These are phyloP conservation scores for Botrytis fragariae DNA, from an alignment of 2,329 filamentous ascomycete species.

Conservation along the genomic window DNA sequence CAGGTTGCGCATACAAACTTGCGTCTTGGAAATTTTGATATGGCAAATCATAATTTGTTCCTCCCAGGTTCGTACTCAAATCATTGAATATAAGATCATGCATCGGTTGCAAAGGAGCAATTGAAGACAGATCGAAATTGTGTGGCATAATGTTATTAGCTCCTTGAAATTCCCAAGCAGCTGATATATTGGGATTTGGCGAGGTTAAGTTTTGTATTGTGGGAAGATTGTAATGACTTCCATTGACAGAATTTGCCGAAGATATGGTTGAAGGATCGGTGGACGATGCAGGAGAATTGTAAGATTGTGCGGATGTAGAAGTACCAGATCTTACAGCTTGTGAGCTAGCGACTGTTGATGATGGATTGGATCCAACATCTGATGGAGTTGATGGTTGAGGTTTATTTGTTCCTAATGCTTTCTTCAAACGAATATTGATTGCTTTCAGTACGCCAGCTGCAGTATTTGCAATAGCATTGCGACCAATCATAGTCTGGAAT, in stretches of 20 bases:
- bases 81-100: constrained; percentile 58
- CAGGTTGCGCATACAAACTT: constrained; percentile 18
- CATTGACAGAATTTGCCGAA: background rate
- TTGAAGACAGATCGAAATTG: constrained; percentile 48
- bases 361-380: constrained; percentile 22
- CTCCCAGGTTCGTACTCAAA: constrained; percentile 35
- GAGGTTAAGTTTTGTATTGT: constrained; percentile 34
- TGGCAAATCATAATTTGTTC: constrained; percentile 6
- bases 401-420: constrained; percentile 37
- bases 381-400: constrained; percentile 14
- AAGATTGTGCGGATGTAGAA: constrained; percentile 7
- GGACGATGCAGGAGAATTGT: constrained; percentile 18
- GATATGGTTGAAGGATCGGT: constrained; percentile 11
- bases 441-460: constrained; percentile 55
- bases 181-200: constrained; percentile 8
- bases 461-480: constrained; percentile 53
- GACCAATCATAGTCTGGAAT: constrained; percentile 54
- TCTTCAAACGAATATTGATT: constrained; percentile 53
- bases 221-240: constrained; percentile 30
- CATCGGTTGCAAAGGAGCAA: constrained; percentile 56
- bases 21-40: constrained; percentile 17
- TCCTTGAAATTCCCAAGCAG: constrained; percentile 26
- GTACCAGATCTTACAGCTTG: constrained; percentile 6
- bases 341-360: constrained; percentile 18
- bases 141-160: constrained; percentile 9